Evolutionary conservation across 2,329 filamentous ascomycete genomes (phyloP), one percentile per base, ranked within the genome.

Genomic region (Sarocladium oryzae): DNA sequence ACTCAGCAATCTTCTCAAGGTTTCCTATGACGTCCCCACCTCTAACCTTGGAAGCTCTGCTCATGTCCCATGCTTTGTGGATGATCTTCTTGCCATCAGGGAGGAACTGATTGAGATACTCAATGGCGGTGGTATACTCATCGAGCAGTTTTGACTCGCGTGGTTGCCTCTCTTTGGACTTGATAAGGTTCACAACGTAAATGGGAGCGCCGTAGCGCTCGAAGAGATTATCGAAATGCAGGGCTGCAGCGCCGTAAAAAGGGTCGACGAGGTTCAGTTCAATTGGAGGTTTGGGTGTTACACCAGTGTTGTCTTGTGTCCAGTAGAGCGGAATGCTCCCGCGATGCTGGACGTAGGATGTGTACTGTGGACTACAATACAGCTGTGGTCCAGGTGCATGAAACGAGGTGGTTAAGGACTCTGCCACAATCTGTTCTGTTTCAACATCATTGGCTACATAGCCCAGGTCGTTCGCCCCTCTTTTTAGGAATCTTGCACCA

Each of bases 381-480:
- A 96, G 78, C 46, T 82, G 82, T 2, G 88, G 88, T 0, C 90
- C 92, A 4, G 93, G 89, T 2, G 88, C 86, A 69, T 99, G 93
- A 59, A 99, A 96, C 0, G 93, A 96, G 1, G 93, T 99, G 0
- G 90, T 96, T 49, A 92, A 74, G 60, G 90, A 89, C 64, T 99
- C 93, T 1, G 91, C 93, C 4, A 99, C 91, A 54, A 99, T 96
- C 66, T 99, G 93, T 68, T 99, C 93, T 1, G 93, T 97, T 69
- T 99, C 95, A 21, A 99, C 93, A 67, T 99, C 95, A 63, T 99
- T 99, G 50, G 93, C 95, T 51, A 99, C 93, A 64, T 95, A 95
- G 13, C 93, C 92, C 52, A 91, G 66, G 65, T 99, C 93, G 61
- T 99, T 99, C 45, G 90, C 88, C 28, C 93, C 93, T 53, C 93